Evolutionary conservation across 495 filamentous ascomycete species (phyloP), one percentile per base, ranked within the genome.

Genomic region (Aspergillus sparsus): DNA sequence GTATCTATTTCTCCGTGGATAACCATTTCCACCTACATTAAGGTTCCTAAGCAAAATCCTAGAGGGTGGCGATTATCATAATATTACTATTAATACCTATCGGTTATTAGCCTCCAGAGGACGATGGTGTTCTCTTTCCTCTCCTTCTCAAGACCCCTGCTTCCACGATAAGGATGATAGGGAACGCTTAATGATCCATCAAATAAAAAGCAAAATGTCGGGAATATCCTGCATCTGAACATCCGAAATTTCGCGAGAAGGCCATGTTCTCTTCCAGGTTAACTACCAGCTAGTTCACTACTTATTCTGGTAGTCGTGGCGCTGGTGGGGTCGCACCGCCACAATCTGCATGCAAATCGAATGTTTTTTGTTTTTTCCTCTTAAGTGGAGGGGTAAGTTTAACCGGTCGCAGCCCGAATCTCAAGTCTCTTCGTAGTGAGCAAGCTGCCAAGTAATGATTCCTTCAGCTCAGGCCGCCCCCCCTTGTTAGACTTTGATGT

Each of bases 321-420:
- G 37, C 42, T 34, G 45, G 55, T 57, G 55, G 55, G 37, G 47
- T 51, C 49, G 57, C 57, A 59, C 57, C 57, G 57, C 57, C 57
- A 59, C 57, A 56, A 39, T 12, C 12, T 39, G 56, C 56, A 44
- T 33, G 47, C 49, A 27, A 15, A 57, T 47, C 45, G 41, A 35
- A 58, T 11, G 46, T 58, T 46, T 9, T 41, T 16, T 27, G 49
- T 44, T 41, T 35, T 13, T n/a, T 31, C 16, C 16, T 35, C 12
- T 12, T 33, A 45, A 39, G 51, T 34, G 35, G 51, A 7, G 13
- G 21, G 21, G 21, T 27, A 27, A 27, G 21, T 27, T 27, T 27
- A 27, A 27, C 21, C 21, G 21, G 21, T 27, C 21, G 21, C 21
- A 27, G 21, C 21, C 21, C 21, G n/a, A n/a, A n/a, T n/a, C n/a